Evolutionary conservation across 2,329 filamentous ascomycete genomes (phyloP).

Genomic region (Diplodia intermedia): DNA sequence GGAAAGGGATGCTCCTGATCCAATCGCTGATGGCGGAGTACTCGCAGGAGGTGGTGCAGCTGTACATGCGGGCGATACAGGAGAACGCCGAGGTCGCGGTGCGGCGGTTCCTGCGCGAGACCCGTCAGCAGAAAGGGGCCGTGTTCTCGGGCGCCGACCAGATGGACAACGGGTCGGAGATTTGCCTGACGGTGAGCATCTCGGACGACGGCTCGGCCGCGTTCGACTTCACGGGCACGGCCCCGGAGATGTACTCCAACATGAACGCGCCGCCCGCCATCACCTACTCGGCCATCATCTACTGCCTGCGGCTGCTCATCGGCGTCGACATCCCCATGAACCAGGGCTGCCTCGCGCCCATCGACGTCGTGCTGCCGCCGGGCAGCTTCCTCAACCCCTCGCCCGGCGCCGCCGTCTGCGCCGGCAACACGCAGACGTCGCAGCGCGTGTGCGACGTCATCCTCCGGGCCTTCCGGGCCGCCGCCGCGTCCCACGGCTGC

Average conservation of each 20-base stretch:
- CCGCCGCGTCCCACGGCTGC: slow-evolving; percentile 37
- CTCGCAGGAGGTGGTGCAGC: slow-evolving; percentile 45
- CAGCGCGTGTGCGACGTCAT: slow-evolving; percentile 39
- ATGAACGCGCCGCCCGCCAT: slow-evolving; percentile 37
- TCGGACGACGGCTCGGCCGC: slow-evolving; percentile 30
- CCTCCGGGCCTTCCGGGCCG: slow-evolving; percentile 35
- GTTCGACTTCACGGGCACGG: slow-evolving; percentile 36
- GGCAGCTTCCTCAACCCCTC: slow-evolving; percentile 47
- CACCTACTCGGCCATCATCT: slow-evolving; percentile 65
- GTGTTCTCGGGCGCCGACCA: slow-evolving; percentile 28
- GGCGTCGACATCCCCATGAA: slow-evolving; percentile 51
- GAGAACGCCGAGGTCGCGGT: slow-evolving; percentile 46
- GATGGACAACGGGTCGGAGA: slow-evolving; percentile 35
- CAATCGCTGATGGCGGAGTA: slow-evolving; percentile 47
- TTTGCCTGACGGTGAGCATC: slow-evolving; percentile 33
- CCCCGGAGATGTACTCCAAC: slow-evolving; percentile 33
- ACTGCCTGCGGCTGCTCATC: slow-evolving; percentile 49
- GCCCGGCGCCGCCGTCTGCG: slow-evolving; percentile 43
- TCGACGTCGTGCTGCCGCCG: slow-evolving; percentile 45
- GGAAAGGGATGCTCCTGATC: slow-evolving; percentile 47
- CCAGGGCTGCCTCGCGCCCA: slow-evolving; percentile 49
- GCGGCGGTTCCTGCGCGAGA: slow-evolving; percentile 56
- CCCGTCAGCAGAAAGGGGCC: slow-evolving; percentile 13
- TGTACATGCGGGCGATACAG: slow-evolving; percentile 52
- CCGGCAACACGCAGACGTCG: slow-evolving; percentile 34